These are phyloP conservation scores for Pulveroboletus sp. DNA, from an alignment of 768 basidiomycete species.

Conservation along the genomic window DNA sequence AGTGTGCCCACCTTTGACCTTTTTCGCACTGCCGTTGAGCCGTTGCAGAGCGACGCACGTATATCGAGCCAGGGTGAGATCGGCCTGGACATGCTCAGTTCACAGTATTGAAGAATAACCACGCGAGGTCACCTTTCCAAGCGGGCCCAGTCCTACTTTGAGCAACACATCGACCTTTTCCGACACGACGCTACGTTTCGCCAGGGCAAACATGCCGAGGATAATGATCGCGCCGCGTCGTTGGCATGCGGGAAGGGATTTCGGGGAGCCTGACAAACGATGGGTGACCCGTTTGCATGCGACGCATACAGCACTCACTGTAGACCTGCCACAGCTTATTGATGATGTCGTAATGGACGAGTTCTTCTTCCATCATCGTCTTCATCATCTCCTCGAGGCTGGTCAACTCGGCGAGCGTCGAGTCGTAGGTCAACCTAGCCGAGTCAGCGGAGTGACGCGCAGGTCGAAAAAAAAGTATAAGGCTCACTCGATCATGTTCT, in stretches of 20 bases:
- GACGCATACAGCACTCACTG: constrained; percentile 47
- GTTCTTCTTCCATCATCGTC: constrained; percentile 89
- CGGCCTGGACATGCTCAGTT: constrained; percentile 50
- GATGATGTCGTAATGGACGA: constrained; percentile 80
- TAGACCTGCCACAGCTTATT: constrained; percentile 95
- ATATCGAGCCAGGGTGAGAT: constrained; percentile 86
- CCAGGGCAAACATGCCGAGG: constrained; percentile 93
- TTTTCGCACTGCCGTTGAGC: constrained; percentile 92
- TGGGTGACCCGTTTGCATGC: not conserved
- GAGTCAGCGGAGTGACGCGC: not conserved
- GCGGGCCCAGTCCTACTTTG: constrained; percentile 77
- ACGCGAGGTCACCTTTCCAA: constrained; percentile 62
- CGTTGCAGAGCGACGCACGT: constrained; percentile 92
- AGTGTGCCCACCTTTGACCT: constrained; percentile 73
- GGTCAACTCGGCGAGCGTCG: constrained; percentile 91
- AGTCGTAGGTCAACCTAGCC: constrained; percentile 79
- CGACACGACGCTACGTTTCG: constrained; percentile 69
- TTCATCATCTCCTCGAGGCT: constrained; percentile 96
- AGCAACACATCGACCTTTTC: constrained; percentile 84
- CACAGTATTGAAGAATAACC: not conserved
- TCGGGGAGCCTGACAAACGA: constrained; percentile 56
- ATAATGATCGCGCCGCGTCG: constrained; percentile 94
- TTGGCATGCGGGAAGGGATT: constrained; percentile 74
- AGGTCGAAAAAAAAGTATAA: constrained; percentile 7
- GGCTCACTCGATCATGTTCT: constrained; percentile 96